Evolutionary conservation across 768 basidiomycete species (phyloP), one percentile per base, ranked within the genome.

Genomic region (Dentipellis fragilis): DNA sequence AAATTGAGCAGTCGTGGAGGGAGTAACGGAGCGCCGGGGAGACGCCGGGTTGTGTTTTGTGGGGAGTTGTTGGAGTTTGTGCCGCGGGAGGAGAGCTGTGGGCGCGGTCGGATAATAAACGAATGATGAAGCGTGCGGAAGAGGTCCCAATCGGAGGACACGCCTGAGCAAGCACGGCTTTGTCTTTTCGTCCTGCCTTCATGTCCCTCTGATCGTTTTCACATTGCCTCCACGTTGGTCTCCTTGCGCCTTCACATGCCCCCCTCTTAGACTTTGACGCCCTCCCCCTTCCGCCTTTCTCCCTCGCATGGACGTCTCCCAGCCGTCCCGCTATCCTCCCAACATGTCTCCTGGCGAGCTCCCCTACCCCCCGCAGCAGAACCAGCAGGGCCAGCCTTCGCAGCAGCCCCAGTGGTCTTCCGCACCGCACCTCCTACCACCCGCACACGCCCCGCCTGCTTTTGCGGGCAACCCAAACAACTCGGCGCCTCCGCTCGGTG

Each of bases 301-400:
- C 49, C 42, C 51, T 47, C 63, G 58, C 60, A 67, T 67, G 66
- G 65, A 67, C 64, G 35, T 59, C 17, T 53, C 60, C 46, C 58
- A 62, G n/a, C 55, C 60, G 40, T 56, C 61, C 47, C 59, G 63
- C 63, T 64, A 59, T 45, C 52, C 64, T 42, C 59, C 58, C 59
- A 52, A 58, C 55, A 65, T 67, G 65, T 64, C 67, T 58, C 54
- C 64, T 47, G 54, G 54, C 55, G 65, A 67, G 56, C 58, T 61
- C 37, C 68, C 67, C 58, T 73, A 70, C 59, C 59, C 67, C 36
- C 66, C 64, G 22, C 60, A 69, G 53, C 67, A 67, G 56, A 67
- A 65, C 47, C 67, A 68, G 51, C 69, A 65, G 54, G 66, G 64
- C 50, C 57, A 62, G 53, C 66, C 67, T 57, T 66, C 61, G 58